Percentiles rank a stretch among this genome's conserved stretches.
Conservation (phyloP, 1,284 basidiomycete genomes). For the Sutorius eximius region DNA sequence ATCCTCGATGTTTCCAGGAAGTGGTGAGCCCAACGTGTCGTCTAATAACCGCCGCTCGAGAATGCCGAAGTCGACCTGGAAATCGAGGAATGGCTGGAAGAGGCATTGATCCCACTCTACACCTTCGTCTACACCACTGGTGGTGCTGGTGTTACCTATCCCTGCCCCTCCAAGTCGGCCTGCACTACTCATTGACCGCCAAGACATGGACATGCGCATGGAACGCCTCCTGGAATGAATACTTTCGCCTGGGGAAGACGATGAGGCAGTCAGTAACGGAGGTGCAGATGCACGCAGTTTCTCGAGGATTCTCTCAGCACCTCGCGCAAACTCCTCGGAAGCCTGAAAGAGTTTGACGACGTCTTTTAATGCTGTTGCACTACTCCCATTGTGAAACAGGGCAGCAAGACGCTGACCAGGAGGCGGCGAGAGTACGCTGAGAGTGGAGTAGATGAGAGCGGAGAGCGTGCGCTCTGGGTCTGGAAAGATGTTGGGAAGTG, state of each 20-base stretch:
- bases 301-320: conserved; percentile 73
- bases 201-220: conserved; percentile 72
- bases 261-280: conserved; percentile 20
- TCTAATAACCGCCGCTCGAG: conserved; percentile 73
- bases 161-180: conserved; percentile 19
- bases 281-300: conserved; percentile 57
- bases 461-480: conserved; percentile 75
- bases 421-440: conserved; percentile 78
- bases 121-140: conserved; percentile 35
- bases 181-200: conserved; percentile 43
- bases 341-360: conserved; percentile 70
- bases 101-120: conserved; percentile 85
- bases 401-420: conserved; percentile 74
- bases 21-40: conserved; percentile 42
- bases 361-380: conserved; percentile 61
- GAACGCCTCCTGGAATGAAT: conserved; percentile 52
- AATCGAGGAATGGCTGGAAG: conserved; percentile 90
- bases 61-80: conserved; percentile 77
- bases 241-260: conserved; percentile 21
- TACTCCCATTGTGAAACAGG: conserved; percentile 60
- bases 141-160: conserved; percentile 6
- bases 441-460: conserved; percentile 75
- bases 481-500: conserved; percentile 80
- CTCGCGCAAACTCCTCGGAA: conserved; percentile 79
- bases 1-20: conserved; percentile 39